Conservation (phyloP, 371 early-diverging fungal species). For the Capniomyces stellatus region DNA sequence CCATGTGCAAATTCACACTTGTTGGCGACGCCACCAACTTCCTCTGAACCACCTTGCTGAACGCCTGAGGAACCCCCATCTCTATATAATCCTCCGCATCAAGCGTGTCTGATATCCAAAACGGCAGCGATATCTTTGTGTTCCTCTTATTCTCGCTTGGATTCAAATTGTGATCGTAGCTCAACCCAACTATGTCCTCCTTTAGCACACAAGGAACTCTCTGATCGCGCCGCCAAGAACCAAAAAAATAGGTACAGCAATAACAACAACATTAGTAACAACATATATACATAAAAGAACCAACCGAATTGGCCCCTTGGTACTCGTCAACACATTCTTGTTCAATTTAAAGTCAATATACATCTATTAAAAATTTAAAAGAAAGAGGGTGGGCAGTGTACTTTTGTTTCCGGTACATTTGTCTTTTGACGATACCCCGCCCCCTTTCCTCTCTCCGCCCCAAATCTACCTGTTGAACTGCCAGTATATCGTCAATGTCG, state of each 20-base stretch:
- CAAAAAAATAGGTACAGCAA: background rate
- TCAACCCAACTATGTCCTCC: background rate
- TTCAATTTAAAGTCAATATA: no score
- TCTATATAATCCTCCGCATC: constrained; percentile 3
- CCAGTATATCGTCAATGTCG: constrained; percentile 4
- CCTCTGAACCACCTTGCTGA: background rate
- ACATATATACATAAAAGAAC: no score
- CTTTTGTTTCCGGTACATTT: background rate
- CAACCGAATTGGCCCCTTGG: no score
- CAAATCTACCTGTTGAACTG: background rate
- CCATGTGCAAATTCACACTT: background rate
- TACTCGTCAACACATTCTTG: no score
- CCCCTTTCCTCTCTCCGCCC: no score
- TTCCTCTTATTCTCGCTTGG: background rate
- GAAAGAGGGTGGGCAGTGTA: background rate
- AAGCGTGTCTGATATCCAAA: constrained; percentile 3
- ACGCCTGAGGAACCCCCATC: background rate
- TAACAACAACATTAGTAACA: background rate
- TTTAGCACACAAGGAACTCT: constrained; percentile 2
- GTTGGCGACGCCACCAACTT: background rate
- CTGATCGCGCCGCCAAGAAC: background rate
- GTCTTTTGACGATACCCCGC: no score
- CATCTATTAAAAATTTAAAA: background rate
- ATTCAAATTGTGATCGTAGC: background rate
- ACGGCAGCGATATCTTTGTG: background rate